A percentile compares a stretch with the other conserved stretches of the same genome.
phyloP scores from a whole-genome alignment of 176 grass and related monocot species.

The Avena insularis region DNA sequence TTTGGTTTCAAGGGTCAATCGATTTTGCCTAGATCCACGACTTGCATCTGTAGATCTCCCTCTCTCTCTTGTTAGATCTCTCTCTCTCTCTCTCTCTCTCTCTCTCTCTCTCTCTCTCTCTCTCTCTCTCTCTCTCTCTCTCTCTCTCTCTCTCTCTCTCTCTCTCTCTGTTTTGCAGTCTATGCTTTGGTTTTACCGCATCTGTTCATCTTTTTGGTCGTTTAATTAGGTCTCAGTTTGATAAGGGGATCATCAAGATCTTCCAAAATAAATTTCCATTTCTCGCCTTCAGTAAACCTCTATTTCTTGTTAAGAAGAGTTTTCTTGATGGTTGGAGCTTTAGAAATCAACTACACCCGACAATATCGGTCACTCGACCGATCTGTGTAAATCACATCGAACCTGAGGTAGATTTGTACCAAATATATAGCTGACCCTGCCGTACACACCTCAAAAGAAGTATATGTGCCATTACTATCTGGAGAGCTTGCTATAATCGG shows the following conservation, averaged over 20 bases:
- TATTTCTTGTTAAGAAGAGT: background rate
- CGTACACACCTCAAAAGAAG: no score
- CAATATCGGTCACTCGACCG: background rate
- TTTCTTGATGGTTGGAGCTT: no score
- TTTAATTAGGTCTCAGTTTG: background rate
- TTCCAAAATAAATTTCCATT: slow-evolving; percentile 15
- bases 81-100: background rate
- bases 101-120: no score
- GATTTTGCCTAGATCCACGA: background rate
- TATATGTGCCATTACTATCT: background rate
- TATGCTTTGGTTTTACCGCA: background rate
- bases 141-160: no score
- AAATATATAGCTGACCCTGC: background rate
- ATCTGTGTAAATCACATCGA: background rate
- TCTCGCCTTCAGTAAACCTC: background rate
- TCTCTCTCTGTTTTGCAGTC: background rate
- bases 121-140: no score
- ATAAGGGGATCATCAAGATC: slow-evolving; percentile 29
- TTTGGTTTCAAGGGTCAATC: background rate
- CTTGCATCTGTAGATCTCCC: background rate
- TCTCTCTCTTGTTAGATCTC: no score
- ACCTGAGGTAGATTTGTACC: background rate
- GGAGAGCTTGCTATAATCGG: slow-evolving; percentile 24
- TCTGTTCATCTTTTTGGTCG: slow-evolving; percentile 26
- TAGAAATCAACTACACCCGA: background rate